phyloP scores from a whole-genome alignment of 768 basidiomycete species.

The Xerocomellus intermedius region DNA sequence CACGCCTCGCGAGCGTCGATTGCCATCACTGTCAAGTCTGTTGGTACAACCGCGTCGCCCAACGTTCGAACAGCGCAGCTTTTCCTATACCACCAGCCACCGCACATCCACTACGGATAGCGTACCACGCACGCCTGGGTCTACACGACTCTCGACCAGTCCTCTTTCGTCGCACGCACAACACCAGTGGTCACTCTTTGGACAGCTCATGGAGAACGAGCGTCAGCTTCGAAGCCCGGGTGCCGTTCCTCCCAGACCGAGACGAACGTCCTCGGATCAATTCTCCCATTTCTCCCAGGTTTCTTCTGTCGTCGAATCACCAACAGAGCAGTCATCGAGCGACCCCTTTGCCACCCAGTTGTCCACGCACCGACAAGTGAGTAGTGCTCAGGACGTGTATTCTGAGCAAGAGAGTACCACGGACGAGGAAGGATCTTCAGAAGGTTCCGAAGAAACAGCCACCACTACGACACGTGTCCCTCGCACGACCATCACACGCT shows the following conservation, averaged over 20 bases:
- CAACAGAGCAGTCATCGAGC: background rate
- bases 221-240: conserved; percentile 36
- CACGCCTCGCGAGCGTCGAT: conserved; percentile 11
- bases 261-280: conserved; percentile 5
- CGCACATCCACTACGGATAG: conserved; percentile 8
- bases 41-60: background rate
- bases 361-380: background rate
- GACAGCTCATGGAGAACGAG: conserved; percentile 69
- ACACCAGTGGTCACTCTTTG: conserved; percentile 65
- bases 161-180: conserved; percentile 21
- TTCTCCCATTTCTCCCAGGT: background rate
- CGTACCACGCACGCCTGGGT: conserved; percentile 14
- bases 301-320: conserved; percentile 1
- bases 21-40: conserved; percentile 16
- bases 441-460: conserved; percentile 13
- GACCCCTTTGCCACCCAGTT: background rate
- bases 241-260: background rate
- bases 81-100: conserved; percentile 1
- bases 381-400: background rate
- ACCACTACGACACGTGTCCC: conserved; percentile 7
- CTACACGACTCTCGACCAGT: conserved; percentile 3
- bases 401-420: background rate
- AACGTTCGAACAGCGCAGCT: conserved; percentile 7
- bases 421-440: conserved; percentile 16
- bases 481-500: conserved; percentile 1